Evolutionary conservation across 352 stramenopile species (phyloP), one percentile per base, ranked within the genome.

Genomic region (Globisporangium abappressorium): DNA sequence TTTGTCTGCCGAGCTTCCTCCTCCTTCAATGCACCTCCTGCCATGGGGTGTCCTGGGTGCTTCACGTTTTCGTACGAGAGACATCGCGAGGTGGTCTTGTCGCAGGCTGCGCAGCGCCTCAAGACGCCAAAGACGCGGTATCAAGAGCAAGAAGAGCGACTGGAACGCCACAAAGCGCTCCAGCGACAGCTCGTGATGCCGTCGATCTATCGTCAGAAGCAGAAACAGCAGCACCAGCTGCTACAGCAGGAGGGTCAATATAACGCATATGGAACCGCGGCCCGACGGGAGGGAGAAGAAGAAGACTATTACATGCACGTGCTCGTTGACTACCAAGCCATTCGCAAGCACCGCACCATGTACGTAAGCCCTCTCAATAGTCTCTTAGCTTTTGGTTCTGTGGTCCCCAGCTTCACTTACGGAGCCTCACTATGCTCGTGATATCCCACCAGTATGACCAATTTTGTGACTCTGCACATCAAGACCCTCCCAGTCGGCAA

Each of bases 401-500:
- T 38, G 15, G 26, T 46, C 38, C 41, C 1, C 41, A 49, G 15
- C 9, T 8, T n/a, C 41, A 15, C 26, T 66, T 8, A 57, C 7
- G 3, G 11, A 36, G 12, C n/a, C 30, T 62, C n/a, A 7, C 15
- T n/a, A 41, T 56, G 11, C 22, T 38, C 8, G 9, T 41, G 24
- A 49, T 24, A 4, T 43, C 0, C 26, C 14, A 67, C 4, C 66
- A 94, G 79, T 26, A 74, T 63, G 5, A 80, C 70, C 38, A 84
- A 87, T 53, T 88, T 87, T 41, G 74, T 94, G 30, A 82, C 70
- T 1, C 62, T 94, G 1, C 81, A 91, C 53, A 78, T 94, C 62
- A 93, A 93, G 68, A 87, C 73, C n/a, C 71, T 94, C 9, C 87
- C 87, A n/a, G 66, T 92, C 33, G 84, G 87, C 11, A 82, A 82